A percentile compares a stretch with the other conserved stretches of the same genome.
Conservation (phyloP, 371 early-diverging fungal species). For the Mucor piriformis region DNA sequence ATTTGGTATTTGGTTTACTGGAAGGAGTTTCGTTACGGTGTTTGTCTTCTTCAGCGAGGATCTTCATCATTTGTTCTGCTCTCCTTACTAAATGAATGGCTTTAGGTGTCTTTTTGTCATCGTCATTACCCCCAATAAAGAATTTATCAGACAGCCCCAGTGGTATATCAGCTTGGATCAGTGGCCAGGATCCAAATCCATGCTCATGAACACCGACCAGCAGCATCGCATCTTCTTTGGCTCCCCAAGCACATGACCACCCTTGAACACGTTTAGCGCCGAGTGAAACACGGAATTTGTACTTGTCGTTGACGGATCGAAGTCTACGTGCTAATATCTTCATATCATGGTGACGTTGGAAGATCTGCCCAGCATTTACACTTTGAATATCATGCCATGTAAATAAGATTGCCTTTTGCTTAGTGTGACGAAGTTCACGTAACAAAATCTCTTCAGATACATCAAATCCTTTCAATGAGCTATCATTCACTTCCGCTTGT, state of each 20-base stretch:
- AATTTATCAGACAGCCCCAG: constrained; percentile 84
- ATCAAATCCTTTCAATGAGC: neutral
- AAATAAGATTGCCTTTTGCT: constrained; percentile 78
- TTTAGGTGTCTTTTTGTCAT: constrained; percentile 71
- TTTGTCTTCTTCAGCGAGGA: constrained; percentile 62
- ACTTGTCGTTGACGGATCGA: constrained; percentile 24
- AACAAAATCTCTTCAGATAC: constrained; percentile 44
- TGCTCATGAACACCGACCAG: constrained; percentile 91
- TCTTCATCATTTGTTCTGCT: constrained; percentile 89
- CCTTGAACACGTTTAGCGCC: constrained; percentile 81
- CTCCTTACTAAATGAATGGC: constrained; percentile 85
- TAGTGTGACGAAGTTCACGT: constrained; percentile 58
- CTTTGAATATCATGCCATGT: constrained; percentile 79
- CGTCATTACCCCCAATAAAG: constrained; percentile 61
- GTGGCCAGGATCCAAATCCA: constrained; percentile 94
- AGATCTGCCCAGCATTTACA: constrained; percentile 82
- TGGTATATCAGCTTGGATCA: constrained; percentile 78
- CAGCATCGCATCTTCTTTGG: constrained; percentile 94
- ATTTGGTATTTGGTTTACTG: neutral
- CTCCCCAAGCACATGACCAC: constrained; percentile 90
- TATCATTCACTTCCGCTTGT: constrained; percentile 28
- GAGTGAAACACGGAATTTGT: constrained; percentile 66
- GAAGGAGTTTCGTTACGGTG: neutral
- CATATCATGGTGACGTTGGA: constrained; percentile 67
- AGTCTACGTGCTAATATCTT: constrained; percentile 44